Conservation (phyloP, 495 filamentous ascomycete genomes). For the Haplographium delicatum region DNA sequence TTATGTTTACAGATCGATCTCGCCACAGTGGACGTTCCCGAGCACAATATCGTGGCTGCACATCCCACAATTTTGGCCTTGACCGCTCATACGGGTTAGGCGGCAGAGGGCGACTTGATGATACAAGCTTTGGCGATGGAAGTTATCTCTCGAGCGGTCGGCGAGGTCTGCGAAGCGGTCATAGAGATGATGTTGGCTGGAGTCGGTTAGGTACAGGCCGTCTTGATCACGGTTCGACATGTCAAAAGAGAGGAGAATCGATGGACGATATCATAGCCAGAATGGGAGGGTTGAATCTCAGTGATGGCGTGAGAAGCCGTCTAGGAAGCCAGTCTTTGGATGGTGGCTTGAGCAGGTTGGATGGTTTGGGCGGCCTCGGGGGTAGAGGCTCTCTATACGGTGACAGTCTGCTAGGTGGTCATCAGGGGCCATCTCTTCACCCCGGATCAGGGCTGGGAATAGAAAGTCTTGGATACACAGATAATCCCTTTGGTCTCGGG, state of each 20-base stretch:
- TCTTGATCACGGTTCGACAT: not conserved
- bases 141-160: not conserved
- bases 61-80: no score
- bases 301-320: not conserved
- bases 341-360: no score
- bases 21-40: not conserved
- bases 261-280: constrained; percentile 1
- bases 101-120: not conserved
- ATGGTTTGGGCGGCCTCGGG: no score
- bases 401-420: not conserved
- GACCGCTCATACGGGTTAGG: not conserved
- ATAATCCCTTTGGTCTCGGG: not conserved
- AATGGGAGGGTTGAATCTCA: not conserved
- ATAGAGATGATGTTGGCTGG: constrained; percentile 5
- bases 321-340: not conserved
- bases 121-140: not conserved
- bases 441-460: not conserved
- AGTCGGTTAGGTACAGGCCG: constrained; percentile 5
- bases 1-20: not conserved
- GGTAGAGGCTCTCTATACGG: not conserved
- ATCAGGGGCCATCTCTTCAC: not conserved
- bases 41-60: no score
- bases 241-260: not conserved
- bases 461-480: not conserved
- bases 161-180: not conserved